These are phyloP conservation scores for Begonia masoniana DNA, from an alignment of 306 rosid genomes.

Conservation along the genomic window DNA sequence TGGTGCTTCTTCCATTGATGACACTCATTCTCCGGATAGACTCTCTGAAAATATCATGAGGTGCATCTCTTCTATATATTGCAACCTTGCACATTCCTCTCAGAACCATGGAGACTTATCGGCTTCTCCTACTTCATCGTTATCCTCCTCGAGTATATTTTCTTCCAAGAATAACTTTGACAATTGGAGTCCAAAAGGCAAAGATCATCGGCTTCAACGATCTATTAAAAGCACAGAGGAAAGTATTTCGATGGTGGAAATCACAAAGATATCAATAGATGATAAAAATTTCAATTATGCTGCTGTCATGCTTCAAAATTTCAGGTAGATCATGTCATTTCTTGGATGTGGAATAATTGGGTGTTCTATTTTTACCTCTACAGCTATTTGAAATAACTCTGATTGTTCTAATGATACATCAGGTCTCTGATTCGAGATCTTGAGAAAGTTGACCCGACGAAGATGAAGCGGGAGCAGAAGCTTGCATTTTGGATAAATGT, in stretches of 20 bases:
- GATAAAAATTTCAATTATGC: slow-evolving; percentile 17
- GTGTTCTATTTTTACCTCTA: no score
- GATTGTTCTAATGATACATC: no score
- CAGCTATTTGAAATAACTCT: no score
- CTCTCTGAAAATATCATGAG: slow-evolving; percentile 25
- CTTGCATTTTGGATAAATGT: slow-evolving; percentile 10
- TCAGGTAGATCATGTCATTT: slow-evolving; percentile 10
- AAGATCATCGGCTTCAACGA: no score
- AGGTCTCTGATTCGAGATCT: no score
- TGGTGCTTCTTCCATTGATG: no score
- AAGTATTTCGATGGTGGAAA: slow-evolving; percentile 18
- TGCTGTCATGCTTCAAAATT: slow-evolving; percentile 18
- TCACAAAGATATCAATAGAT: slow-evolving; percentile 17
- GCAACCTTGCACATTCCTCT: slow-evolving; percentile 21
- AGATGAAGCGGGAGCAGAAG: no score
- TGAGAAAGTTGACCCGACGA: no score
- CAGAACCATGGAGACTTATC: slow-evolving; percentile 6
- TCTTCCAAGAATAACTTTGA: no score
- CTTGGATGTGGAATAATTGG: no score
- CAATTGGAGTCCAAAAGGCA: no score
- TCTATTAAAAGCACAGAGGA: slow-evolving; percentile 1
- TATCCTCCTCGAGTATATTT: slow-evolving; percentile 13
- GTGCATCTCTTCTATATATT: slow-evolving; percentile 31
- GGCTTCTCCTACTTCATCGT: slow-evolving; percentile 18
- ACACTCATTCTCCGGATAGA: no score